These are phyloP conservation scores for Boletus tomentosulus DNA, from an alignment of 768 basidiomycete species.

Conservation along the genomic window DNA sequence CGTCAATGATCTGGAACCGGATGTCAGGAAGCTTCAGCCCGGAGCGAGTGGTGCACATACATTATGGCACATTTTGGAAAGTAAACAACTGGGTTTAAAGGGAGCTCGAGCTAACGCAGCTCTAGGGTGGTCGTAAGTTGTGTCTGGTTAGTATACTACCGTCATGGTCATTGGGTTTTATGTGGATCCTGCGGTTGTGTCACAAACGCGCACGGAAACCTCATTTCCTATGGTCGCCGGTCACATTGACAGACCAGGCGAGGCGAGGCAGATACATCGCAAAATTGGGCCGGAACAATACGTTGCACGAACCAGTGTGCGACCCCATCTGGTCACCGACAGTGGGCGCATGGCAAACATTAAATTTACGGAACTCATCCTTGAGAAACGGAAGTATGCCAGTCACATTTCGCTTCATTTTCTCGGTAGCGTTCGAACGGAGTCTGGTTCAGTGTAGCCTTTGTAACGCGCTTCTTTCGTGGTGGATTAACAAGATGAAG, in stretches of 20 bases:
- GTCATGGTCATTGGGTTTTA: constrained; percentile 23
- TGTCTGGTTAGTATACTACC: constrained; percentile 10
- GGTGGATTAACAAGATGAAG: constrained; percentile 17
- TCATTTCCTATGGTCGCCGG: constrained; percentile 33
- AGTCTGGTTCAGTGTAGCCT: not conserved
- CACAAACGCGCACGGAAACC: constrained; percentile 37
- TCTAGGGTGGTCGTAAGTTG: constrained; percentile 18
- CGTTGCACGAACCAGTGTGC: constrained; percentile 15
- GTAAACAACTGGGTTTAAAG: constrained; percentile 16
- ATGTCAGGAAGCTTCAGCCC: not conserved
- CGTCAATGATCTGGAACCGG: constrained; percentile 61
- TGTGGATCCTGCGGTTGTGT: constrained; percentile 29
- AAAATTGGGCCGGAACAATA: constrained; percentile 19
- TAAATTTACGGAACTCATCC: constrained; percentile 8
- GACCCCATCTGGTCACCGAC: constrained; percentile 11
- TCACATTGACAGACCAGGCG: constrained; percentile 31
- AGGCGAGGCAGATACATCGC: constrained; percentile 34
- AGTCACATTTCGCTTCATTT: not conserved
- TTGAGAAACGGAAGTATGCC: not conserved
- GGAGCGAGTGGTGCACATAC: constrained; percentile 38
- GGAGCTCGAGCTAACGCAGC: constrained; percentile 11
- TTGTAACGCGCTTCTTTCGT: constrained; percentile 9
- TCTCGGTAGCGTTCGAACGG: constrained; percentile 2
- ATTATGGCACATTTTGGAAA: constrained; percentile 63
- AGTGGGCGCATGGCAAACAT: constrained; percentile 9